Evolutionary conservation across 768 basidiomycete species (phyloP).

Genomic region (Lactifluus piperatus): DNA sequence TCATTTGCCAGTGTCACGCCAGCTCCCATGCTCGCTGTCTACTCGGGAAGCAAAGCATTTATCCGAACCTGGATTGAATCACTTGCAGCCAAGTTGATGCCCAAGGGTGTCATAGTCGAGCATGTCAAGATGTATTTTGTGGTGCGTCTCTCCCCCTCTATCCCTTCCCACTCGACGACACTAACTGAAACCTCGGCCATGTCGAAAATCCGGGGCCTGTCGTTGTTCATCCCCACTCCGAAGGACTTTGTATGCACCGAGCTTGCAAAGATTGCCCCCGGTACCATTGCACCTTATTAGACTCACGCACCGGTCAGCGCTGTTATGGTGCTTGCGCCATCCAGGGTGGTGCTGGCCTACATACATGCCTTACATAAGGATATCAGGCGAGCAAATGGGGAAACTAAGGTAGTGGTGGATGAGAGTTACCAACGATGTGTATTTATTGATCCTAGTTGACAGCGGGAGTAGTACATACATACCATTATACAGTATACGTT

Average conservation of each 20-base stretch:
- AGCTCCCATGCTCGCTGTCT: slow-evolving; percentile 89
- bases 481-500: no score
- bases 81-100: slow-evolving; percentile 72
- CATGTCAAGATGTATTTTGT: slow-evolving; percentile 93
- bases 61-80: slow-evolving; percentile 78
- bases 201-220: slow-evolving; percentile 79
- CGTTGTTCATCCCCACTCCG: slow-evolving; percentile 64
- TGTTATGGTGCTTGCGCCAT: slow-evolving; percentile 13
- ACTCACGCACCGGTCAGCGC: slow-evolving; percentile 11
- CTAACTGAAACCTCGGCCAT: slow-evolving; percentile 68
- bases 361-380: slow-evolving; percentile 64
- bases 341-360: slow-evolving; percentile 27
- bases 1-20: slow-evolving; percentile 87
- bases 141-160: slow-evolving; percentile 37
- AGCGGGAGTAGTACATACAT: no score
- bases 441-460: no score
- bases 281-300: slow-evolving; percentile 55
- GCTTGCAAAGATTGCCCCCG: slow-evolving; percentile 62
- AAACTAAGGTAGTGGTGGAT: no score
- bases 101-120: slow-evolving; percentile 69
- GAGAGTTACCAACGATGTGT: no score
- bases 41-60: slow-evolving; percentile 90
- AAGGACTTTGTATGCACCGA: slow-evolving; percentile 66
- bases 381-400: no score
- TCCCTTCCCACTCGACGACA: not conserved